These are phyloP conservation scores for Funneliformis caledonium DNA, from an alignment of 371 early-diverging fungal genomes.

Conservation along the genomic window DNA sequence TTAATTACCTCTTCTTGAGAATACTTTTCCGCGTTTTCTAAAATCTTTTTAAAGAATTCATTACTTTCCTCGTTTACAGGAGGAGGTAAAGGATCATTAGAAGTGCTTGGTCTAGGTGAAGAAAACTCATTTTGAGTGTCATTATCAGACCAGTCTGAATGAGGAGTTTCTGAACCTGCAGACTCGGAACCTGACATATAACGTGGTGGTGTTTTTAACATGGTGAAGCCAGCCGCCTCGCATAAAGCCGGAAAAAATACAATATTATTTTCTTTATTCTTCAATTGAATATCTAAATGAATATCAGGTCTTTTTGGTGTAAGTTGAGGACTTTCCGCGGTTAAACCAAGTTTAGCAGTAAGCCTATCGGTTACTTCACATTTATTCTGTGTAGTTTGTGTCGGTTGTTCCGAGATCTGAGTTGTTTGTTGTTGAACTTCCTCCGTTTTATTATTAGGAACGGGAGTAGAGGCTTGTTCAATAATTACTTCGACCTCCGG, in stretches of 20 bases:
- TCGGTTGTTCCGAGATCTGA: too few species aligned
- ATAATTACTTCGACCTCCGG: too few species aligned
- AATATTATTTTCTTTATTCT: conserved; percentile 26
- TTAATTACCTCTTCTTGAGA: conserved; percentile 43
- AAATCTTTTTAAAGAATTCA: conserved; percentile 53
- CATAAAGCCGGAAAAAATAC: conserved; percentile 41
- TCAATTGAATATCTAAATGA: not conserved
- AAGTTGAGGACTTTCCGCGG: not conserved
- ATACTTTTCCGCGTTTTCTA: conserved; percentile 53
- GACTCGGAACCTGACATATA: conserved; percentile 29
- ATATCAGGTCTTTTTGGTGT: conserved; percentile 17
- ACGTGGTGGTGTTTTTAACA: conserved; percentile 16
- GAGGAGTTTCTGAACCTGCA: conserved; percentile 11
- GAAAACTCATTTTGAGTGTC: conserved; percentile 19
- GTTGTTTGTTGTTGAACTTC: too few species aligned
- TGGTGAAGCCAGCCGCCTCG: conserved; percentile 16
- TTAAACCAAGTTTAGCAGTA: not conserved
- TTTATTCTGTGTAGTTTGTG: too few species aligned
- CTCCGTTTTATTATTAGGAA: too few species aligned
- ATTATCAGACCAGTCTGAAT: not conserved
- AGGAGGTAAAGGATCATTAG: conserved; percentile 2
- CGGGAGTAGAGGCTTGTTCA: too few species aligned
- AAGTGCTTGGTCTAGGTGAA: not conserved
- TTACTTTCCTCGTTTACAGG: conserved; percentile 43
- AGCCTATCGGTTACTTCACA: too few species aligned